Evolutionary conservation across 148 eudicot genomes (phyloP).

Genomic region (Fagopyrum esculentum): DNA sequence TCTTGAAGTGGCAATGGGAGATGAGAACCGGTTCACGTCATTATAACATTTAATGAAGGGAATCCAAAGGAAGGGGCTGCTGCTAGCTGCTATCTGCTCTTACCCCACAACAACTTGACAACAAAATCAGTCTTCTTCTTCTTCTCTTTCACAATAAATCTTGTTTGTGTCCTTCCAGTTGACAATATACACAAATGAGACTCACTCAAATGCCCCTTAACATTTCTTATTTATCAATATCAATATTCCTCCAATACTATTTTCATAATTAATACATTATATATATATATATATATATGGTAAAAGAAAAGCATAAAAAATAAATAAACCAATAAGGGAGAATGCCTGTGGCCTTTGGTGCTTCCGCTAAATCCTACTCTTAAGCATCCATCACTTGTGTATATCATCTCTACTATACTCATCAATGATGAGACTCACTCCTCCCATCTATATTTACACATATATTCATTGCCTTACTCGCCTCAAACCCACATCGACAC

Average conservation of each 20-base stretch:
- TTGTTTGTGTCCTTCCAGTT: not conserved
- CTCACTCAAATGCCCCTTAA: not conserved
- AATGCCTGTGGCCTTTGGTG: not conserved
- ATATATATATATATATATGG: not conserved
- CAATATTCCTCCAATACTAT: constrained; percentile 2
- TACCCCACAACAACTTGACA: not conserved
- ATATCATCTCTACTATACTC: not conserved
- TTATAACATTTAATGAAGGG: constrained; percentile 6
- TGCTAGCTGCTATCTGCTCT: too few relatives aligned
- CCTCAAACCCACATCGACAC: constrained; percentile 11
- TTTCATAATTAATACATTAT: constrained; percentile 5
- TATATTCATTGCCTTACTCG: not conserved
- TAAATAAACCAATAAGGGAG: constrained; percentile 8
- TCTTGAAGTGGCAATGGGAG: not conserved
- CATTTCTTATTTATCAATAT: not conserved
- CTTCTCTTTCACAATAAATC: not conserved
- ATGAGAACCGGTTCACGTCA: constrained; percentile 1
- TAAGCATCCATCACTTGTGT: not conserved
- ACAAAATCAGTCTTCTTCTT: not conserved
- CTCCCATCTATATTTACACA: constrained; percentile 3
- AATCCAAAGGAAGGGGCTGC: not conserved
- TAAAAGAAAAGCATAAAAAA: not conserved
- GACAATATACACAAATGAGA: too few relatives aligned
- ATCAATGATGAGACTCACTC: not conserved
- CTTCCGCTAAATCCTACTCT: not conserved